These are phyloP conservation scores for Talaromyces nanjingensis DNA, from an alignment of 495 filamentous ascomycete genomes.

Conservation along the genomic window DNA sequence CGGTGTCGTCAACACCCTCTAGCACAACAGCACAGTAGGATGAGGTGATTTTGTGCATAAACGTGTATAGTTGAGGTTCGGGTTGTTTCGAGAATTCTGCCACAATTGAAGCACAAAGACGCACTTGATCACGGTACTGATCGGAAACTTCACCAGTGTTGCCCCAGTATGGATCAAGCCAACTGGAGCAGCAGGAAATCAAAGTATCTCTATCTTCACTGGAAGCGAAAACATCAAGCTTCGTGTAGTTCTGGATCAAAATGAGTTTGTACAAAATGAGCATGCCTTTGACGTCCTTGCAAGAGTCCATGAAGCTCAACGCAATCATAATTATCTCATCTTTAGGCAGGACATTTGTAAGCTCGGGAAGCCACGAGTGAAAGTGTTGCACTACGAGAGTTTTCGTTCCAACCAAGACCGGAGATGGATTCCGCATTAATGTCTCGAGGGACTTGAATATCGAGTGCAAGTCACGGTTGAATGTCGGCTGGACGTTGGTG, in stretches of 20 bases:
- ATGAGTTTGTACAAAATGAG: constrained; percentile 90
- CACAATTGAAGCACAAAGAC: constrained; percentile 84
- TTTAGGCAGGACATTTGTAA: constrained; percentile 64
- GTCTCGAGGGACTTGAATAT: constrained; percentile 86
- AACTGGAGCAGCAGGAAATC: constrained; percentile 75
- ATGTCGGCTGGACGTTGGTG: constrained; percentile 65
- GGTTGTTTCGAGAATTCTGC: constrained; percentile 73
- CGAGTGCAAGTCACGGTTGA: constrained; percentile 73
- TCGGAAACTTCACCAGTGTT: constrained; percentile 61
- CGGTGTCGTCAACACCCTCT: constrained; percentile 55
- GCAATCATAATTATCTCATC: constrained; percentile 89
- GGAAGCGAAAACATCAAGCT: constrained; percentile 68
- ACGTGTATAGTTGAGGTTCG: constrained; percentile 73
- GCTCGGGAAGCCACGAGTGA: constrained; percentile 90
- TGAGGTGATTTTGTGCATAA: constrained; percentile 83
- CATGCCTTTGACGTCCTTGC: constrained; percentile 81
- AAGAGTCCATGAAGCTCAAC: constrained; percentile 89
- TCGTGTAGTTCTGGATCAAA: constrained; percentile 82
- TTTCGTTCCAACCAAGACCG: constrained; percentile 84
- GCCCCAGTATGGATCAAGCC: constrained; percentile 95
- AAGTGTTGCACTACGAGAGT: constrained; percentile 95
- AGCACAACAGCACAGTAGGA: constrained; percentile 75
- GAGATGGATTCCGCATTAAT: constrained; percentile 80
- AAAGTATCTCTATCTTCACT: constrained; percentile 66
- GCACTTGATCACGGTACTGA: constrained; percentile 89